These are phyloP conservation scores for Rhodomyrtus tomentosa DNA, from an alignment of 345 rosid species.

Conservation along the genomic window DNA sequence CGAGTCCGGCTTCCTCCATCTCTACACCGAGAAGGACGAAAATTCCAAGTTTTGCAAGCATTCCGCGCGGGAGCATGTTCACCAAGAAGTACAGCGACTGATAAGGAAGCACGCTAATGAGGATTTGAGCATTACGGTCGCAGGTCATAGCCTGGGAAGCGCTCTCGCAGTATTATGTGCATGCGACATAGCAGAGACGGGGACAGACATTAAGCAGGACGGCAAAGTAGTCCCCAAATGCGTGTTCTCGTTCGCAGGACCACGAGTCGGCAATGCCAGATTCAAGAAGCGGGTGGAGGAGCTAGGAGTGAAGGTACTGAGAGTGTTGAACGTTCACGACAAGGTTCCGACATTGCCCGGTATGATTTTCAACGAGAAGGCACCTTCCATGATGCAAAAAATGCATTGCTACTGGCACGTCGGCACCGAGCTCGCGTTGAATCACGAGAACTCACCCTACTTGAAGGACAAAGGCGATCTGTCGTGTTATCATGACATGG, in stretches of 20 bases:
- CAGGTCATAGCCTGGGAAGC: conserved; percentile 15
- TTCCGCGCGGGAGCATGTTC: conserved; percentile 9
- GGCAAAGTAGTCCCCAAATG: background rate
- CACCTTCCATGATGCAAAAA: background rate
- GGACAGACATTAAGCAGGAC: background rate
- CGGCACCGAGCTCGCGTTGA: conserved; percentile 7
- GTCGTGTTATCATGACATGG: conserved; percentile 10
- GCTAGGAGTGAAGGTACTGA: conserved; percentile 11
- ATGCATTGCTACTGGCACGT: conserved; percentile 7
- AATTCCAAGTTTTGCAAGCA: background rate
- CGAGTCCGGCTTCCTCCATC: conserved; percentile 14
- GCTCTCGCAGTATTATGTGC: conserved; percentile 13
- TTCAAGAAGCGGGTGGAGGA: conserved; percentile 8
- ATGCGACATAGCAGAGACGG: conserved; percentile 13
- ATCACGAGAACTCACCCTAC: conserved; percentile 11
- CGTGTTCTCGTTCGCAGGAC: conserved; percentile 13
- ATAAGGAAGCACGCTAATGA: background rate
- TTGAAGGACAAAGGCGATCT: conserved; percentile 7
- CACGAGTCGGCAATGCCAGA: conserved; percentile 11
- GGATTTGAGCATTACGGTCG: conserved; percentile 18
- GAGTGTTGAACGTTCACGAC: conserved; percentile 15
- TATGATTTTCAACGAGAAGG: conserved; percentile 8
- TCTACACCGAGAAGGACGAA: conserved; percentile 7
- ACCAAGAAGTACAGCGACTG: conserved; percentile 1
- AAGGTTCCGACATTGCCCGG: conserved; percentile 9